phyloP scores from a whole-genome alignment of 768 basidiomycete species.

The Amanita subjunquillea region DNA sequence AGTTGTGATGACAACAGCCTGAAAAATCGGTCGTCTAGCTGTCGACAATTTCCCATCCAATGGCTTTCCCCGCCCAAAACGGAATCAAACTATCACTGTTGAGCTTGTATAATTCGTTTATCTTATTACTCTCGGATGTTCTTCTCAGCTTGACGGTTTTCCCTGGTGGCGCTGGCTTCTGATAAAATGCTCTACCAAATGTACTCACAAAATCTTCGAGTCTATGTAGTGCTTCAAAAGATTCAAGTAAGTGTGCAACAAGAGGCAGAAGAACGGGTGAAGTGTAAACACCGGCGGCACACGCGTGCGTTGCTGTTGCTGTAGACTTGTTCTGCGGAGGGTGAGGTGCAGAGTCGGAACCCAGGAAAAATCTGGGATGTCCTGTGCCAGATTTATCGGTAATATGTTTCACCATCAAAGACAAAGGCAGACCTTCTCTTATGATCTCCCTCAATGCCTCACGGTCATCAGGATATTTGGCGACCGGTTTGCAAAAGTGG shows the following conservation, averaged over 20 bases:
- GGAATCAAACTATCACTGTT: conserved; percentile 56
- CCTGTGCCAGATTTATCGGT: conserved; percentile 28
- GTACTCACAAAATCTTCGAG: conserved; percentile 72
- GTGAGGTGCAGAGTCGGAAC: conserved; percentile 95
- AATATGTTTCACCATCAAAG: too few species aligned
- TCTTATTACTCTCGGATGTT: conserved; percentile 19
- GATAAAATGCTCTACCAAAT: conserved; percentile 78
- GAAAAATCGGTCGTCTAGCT: neutral
- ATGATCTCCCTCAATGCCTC: conserved; percentile 72
- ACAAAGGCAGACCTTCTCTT: conserved; percentile 43
- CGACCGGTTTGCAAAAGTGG: conserved; percentile 97
- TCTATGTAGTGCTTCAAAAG: conserved; percentile 76
- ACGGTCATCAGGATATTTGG: conserved; percentile 91
- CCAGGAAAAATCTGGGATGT: conserved; percentile 93
- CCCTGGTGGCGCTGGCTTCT: conserved; percentile 18
- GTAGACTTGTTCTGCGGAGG: conserved; percentile 57
- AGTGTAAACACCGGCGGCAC: conserved; percentile 96
- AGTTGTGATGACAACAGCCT: conserved; percentile 30
- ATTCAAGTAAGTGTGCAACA: conserved; percentile 79
- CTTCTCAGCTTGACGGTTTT: conserved; percentile 33
- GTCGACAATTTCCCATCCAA: conserved; percentile 59
- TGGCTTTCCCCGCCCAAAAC: conserved; percentile 78
- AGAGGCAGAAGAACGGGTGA: conserved; percentile 87
- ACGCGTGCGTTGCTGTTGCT: conserved; percentile 58
- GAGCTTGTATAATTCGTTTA: conserved; percentile 39